A percentile compares a stretch with the other conserved stretches of the same genome.
These are phyloP conservation scores for Grosmannia serpens DNA, from an alignment of 2,329 filamentous ascomycete species.

Conservation along the genomic window DNA sequence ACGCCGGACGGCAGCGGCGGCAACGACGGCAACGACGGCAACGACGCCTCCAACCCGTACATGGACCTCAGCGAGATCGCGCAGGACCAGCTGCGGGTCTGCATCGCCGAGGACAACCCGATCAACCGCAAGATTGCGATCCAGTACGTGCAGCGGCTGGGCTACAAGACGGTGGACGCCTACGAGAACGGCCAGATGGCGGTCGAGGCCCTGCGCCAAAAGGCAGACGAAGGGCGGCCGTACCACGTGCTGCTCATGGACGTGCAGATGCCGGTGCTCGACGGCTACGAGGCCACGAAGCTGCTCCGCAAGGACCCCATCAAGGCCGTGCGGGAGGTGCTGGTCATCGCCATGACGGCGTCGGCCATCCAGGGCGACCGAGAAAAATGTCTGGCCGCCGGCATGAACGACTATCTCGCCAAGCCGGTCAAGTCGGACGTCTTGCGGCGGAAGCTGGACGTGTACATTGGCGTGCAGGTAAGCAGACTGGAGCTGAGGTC, in stretches of 20 bases:
- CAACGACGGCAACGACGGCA: too few species aligned
- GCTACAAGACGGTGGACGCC: constrained; percentile 70
- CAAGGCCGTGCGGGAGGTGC: constrained; percentile 63
- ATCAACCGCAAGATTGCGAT: constrained; percentile 94
- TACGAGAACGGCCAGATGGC: constrained; percentile 85
- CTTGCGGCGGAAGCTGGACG: constrained; percentile 68
- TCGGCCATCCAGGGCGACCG: constrained; percentile 88
- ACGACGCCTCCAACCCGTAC: constrained; percentile 17
- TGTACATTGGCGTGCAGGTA: constrained; percentile 34
- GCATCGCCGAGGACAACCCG: constrained; percentile 88
- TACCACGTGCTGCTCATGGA: constrained; percentile 94
- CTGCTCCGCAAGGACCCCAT: constrained; percentile 67
- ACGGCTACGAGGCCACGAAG: constrained; percentile 85
- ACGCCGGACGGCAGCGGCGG: too few species aligned
- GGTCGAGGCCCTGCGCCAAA: constrained; percentile 69
- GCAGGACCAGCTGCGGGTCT: constrained; percentile 70
- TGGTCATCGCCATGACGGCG: constrained; percentile 97
- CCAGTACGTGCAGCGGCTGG: constrained; percentile 76
- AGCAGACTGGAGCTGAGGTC: not conserved
- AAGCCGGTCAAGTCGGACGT: constrained; percentile 89
- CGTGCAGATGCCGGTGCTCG: constrained; percentile 88
- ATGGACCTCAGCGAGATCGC: constrained; percentile 62
- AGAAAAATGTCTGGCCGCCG: constrained; percentile 88
- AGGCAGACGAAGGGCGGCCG: constrained; percentile 58
- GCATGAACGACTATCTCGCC: constrained; percentile 95